Evolutionary conservation across 106 monocot genomes (phyloP).

Genomic region (Apostasia shenzhenica): DNA sequence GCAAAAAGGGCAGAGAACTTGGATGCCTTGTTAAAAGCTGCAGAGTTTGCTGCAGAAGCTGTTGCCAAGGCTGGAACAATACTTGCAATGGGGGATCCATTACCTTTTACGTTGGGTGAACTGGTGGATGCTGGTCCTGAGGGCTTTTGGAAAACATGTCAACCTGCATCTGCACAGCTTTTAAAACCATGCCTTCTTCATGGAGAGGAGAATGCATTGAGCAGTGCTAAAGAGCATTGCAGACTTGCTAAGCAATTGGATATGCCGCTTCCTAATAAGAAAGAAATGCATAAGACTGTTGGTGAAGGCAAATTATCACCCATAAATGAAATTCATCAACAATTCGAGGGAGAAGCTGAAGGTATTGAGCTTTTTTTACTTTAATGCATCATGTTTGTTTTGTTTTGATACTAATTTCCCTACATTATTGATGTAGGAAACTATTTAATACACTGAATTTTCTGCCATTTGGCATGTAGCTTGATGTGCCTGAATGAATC

Average conservation of each 20-base stretch:
- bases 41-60: slow-evolving; percentile 91
- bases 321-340: slow-evolving; percentile 11
- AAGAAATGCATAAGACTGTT: slow-evolving; percentile 15
- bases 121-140: slow-evolving; percentile 76
- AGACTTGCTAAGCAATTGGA: slow-evolving; percentile 10
- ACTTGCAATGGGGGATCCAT: slow-evolving; percentile 85
- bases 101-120: slow-evolving; percentile 63
- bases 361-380: slow-evolving; percentile 12
- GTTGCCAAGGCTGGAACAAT: slow-evolving; percentile 76
- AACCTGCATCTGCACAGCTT: slow-evolving; percentile 8
- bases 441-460: neutral
- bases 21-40: slow-evolving; percentile 91
- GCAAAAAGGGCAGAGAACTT: slow-evolving; percentile 83
- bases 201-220: slow-evolving; percentile 10
- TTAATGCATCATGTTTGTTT: neutral
- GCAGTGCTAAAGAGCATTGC: slow-evolving; percentile 8
- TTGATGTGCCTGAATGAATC: too few relatives aligned
- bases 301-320: slow-evolving; percentile 10
- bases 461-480: too few relatives aligned
- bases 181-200: slow-evolving; percentile 7
- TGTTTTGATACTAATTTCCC: slow-evolving; percentile 2
- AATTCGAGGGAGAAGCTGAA: slow-evolving; percentile 14
- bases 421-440: neutral
- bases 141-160: slow-evolving; percentile 46
- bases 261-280: slow-evolving; percentile 8